Base-by-base conservation (phyloP, 768 basidiomycete genomes). In the Lactarius tabidus region DNA sequence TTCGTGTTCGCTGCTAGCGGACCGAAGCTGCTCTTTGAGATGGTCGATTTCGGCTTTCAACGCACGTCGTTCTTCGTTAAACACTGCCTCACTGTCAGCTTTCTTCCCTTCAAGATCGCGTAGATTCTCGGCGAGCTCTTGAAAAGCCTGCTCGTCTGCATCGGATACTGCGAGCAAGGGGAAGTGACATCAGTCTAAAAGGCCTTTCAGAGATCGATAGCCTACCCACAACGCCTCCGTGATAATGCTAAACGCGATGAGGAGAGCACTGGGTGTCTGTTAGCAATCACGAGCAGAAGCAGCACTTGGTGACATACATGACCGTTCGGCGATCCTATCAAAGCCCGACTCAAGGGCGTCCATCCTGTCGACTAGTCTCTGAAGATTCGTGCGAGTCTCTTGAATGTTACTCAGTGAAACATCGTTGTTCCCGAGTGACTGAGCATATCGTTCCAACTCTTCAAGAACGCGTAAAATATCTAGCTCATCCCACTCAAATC, bases 261-360 rank as follows among this genome's bases (percentile, higher is more conserved):
- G 18, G 91, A 93, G 43, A 93, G 80, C 39, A 94, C 92, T 93
- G 59, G 35, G 41, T 61, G 63, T 45, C n/a, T 20, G 26, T 56
- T 58, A 38, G 65, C 64, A n/a, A 66, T 67, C 43, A 57, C 38
- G 23, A 55, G 63, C 63, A 28, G 20, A 45, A 53, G 53, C 33
- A 41, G 20, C 8, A 51, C 31, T 20, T 20, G 29, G 20, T n/a
- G 33, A 66, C 91, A 62, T 73, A 93, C 93, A 74, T 65, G 91
- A 91, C 55, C 89, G 84, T 73, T 95, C 92, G 3, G 91, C 89
- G 70, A 95, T 88, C 67, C 86, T 84, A 70, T 95, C 94, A 71
- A 97, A 95, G 2, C 89, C 88, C 0, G 83, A 74, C 73, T 92
- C 89, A 15, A 95, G 79, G 29, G 79, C 81, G 65, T 96, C 92